Conservation (phyloP, 257 asterid species). For the Euphrasia confusa region DNA sequence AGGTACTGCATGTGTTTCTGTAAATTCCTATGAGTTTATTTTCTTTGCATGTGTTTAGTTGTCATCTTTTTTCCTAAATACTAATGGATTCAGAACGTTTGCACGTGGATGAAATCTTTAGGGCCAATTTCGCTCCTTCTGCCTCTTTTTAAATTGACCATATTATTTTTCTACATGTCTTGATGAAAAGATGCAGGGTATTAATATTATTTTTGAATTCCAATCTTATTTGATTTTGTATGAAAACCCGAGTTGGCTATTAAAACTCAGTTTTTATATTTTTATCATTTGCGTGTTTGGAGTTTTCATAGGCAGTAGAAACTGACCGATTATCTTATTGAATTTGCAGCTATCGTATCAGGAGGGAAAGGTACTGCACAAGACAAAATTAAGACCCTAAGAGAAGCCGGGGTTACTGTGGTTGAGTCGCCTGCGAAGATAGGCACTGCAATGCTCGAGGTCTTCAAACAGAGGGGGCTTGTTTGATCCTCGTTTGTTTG, state of each 20-base stretch:
- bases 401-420: conserved; percentile 86
- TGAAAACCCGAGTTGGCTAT: neutral
- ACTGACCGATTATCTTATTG: conserved; percentile 21
- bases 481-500: conserved; percentile 28
- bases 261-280: no score
- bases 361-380: conserved; percentile 94
- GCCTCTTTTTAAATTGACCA: neutral
- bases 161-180: neutral
- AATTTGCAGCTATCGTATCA: conserved; percentile 63
- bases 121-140: neutral
- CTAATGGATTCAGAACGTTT: conserved; percentile 2
- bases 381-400: conserved; percentile 76
- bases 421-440: conserved; percentile 94
- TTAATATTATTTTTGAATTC: neutral
- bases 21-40: conserved; percentile 17
- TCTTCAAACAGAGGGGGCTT: conserved; percentile 85
- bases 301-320: neutral
- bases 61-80: neutral
- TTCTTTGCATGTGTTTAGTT: neutral
- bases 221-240: neutral
- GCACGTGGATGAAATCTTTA: neutral
- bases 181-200: no score
- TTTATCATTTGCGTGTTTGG: neutral
- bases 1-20: conserved; percentile 45
- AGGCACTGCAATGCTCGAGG: conserved; percentile 78